Evolutionary conservation across 257 asterid species (phyloP).

Genomic region (Hygrophila difformis): DNA sequence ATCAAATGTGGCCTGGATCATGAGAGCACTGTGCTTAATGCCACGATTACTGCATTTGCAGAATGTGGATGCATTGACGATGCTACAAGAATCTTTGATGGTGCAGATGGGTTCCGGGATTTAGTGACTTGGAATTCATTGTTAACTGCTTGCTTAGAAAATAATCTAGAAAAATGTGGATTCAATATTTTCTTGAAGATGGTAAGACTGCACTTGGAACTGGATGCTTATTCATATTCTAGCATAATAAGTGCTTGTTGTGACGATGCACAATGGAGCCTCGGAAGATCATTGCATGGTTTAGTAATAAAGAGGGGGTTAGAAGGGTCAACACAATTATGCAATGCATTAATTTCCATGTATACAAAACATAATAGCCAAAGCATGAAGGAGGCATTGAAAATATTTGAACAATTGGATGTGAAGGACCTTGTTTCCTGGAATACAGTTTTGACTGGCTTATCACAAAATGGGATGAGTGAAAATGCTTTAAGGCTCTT

Average conservation of each 20-base stretch:
- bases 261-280: conserved; percentile 23
- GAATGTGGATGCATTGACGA: conserved; percentile 46
- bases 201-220: conserved; percentile 39
- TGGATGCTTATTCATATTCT: conserved; percentile 67
- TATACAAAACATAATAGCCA: conserved; percentile 40
- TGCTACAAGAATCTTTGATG: conserved; percentile 44
- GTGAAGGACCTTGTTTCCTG: conserved; percentile 62
- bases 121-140: conserved; percentile 80
- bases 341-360: conserved; percentile 64
- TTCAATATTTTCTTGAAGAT: conserved; percentile 51
- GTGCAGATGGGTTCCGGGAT: conserved; percentile 42
- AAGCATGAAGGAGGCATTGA: conserved; percentile 43
- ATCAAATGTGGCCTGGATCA: conserved; percentile 47
- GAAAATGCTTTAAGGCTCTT: conserved; percentile 52
- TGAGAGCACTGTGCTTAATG: conserved; percentile 62
- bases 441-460: conserved; percentile 74
- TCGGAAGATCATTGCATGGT: conserved; percentile 63
- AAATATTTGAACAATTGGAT: conserved; percentile 31
- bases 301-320: conserved; percentile 61
- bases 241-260: conserved; percentile 48
- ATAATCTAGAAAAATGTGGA: conserved; percentile 31
- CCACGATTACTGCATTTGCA: conserved; percentile 59
- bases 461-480: conserved; percentile 63
- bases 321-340: conserved; percentile 44
- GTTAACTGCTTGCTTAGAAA: conserved; percentile 60